phyloP scores from a whole-genome alignment of 2,329 filamentous ascomycete genomes.

The Scopulariopsis brevicaulis region DNA sequence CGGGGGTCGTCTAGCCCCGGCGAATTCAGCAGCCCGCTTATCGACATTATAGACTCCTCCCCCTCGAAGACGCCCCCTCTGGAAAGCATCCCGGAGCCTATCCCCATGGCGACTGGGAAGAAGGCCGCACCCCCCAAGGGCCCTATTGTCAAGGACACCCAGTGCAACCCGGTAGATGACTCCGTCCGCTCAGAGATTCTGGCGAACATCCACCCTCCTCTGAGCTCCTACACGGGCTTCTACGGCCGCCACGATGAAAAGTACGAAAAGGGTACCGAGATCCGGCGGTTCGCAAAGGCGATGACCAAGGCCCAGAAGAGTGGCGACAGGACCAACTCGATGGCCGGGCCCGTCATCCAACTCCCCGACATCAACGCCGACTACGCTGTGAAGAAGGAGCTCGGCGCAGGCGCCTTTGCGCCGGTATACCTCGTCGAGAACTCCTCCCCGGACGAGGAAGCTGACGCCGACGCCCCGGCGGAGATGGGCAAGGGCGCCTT shows the following conservation, averaged over 20 bases:
- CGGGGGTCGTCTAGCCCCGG: neutral
- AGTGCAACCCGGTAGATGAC: conserved; percentile 87
- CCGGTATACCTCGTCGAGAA: conserved; percentile 88
- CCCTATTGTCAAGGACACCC: conserved; percentile 67
- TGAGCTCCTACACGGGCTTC: conserved; percentile 69
- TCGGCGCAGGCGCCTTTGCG: conserved; percentile 89
- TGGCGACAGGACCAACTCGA: conserved; percentile 49
- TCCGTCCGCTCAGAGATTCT: conserved; percentile 64
- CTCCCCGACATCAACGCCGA: conserved; percentile 53
- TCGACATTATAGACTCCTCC: conserved; percentile 45
- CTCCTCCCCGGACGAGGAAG: conserved; percentile 35
- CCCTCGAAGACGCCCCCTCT: conserved; percentile 17
- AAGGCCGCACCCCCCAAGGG: conserved; percentile 42
- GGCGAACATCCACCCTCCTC: conserved; percentile 57
- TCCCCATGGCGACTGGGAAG: conserved; percentile 17
- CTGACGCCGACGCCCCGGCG: conserved; percentile 30
- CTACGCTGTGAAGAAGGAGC: conserved; percentile 73
- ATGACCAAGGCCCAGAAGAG: conserved; percentile 43
- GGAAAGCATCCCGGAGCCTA: neutral
- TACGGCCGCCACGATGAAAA: conserved; percentile 56
- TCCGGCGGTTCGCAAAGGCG: conserved; percentile 70
- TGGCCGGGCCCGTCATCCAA: conserved; percentile 49
- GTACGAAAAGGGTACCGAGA: conserved; percentile 59
- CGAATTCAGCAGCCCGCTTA: conserved; percentile 62
- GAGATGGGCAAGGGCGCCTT: conserved; percentile 52